phyloP scores from a whole-genome alignment of 2,329 filamentous ascomycete genomes.

The Ceratocystis papillata region DNA sequence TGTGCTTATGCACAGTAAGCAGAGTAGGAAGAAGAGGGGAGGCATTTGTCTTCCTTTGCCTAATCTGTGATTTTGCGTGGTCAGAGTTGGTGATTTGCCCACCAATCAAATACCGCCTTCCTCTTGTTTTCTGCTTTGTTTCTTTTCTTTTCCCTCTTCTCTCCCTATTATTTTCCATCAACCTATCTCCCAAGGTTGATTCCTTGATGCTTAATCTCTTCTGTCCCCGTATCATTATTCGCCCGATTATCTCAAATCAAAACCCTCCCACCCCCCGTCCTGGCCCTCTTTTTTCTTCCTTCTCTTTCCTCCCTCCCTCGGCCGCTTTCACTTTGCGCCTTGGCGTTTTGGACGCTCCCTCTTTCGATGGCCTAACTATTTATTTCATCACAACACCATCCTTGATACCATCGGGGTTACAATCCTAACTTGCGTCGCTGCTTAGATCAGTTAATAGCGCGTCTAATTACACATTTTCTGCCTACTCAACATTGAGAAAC shows the following conservation, averaged over 20 bases:
- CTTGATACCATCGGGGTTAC: background rate
- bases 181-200: background rate
- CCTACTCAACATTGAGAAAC: slow-evolving; percentile 1
- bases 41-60: background rate
- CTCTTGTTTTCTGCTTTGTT: background rate
- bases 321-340: background rate
- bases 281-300: background rate
- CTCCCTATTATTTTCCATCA: background rate
- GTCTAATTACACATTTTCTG: slow-evolving; percentile 22
- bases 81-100: background rate
- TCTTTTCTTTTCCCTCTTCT: background rate
- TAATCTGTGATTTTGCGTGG: background rate
- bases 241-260: background rate
- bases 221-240: background rate
- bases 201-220: background rate
- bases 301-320: background rate
- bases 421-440: slow-evolving; percentile 24
- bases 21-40: background rate
- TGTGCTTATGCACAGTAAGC: background rate
- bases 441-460: slow-evolving; percentile 17
- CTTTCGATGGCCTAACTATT: slow-evolving; percentile 4
- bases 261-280: background rate
- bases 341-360: background rate
- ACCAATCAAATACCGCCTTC: slow-evolving; percentile 6
- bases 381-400: background rate